Evolutionary conservation across 345 rosid species (phyloP).

Genomic region (Moringa oleifera): DNA sequence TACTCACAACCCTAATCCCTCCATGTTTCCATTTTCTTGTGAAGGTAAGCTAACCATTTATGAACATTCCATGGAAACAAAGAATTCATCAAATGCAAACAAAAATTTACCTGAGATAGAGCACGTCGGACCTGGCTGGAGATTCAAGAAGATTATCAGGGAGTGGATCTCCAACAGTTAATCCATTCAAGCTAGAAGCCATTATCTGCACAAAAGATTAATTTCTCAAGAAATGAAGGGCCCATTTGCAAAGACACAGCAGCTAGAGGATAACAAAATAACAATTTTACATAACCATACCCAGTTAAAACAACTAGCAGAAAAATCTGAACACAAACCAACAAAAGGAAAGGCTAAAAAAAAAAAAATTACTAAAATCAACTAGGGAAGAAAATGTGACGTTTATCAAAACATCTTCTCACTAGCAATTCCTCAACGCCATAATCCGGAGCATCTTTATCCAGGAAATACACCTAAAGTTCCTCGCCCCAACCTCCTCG

Average conservation of each 20-base stretch:
- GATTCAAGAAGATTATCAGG: conserved; percentile 82
- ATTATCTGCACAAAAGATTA: conserved; percentile 50
- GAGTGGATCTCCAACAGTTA: conserved; percentile 83
- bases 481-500: too few relatives aligned
- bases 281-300: background rate
- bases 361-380: too few relatives aligned
- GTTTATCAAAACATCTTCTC: too few relatives aligned
- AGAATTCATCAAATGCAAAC: background rate
- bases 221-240: background rate
- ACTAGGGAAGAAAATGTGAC: too few relatives aligned
- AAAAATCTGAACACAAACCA: background rate
- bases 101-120: conserved; percentile 35
- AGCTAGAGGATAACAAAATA: background rate
- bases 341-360: too few relatives aligned
- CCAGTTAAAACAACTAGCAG: background rate
- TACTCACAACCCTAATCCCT: background rate
- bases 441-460: too few relatives aligned
- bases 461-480: too few relatives aligned
- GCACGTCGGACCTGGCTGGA: conserved; percentile 65
- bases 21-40: background rate
- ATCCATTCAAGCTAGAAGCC: conserved; percentile 95
- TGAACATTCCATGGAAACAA: background rate
- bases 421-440: too few relatives aligned
- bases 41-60: background rate
- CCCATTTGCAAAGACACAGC: background rate